Percentiles rank a stretch among this genome's conserved stretches.
Conservation (phyloP, 345 rosid genomes). For the Draba incana region DNA sequence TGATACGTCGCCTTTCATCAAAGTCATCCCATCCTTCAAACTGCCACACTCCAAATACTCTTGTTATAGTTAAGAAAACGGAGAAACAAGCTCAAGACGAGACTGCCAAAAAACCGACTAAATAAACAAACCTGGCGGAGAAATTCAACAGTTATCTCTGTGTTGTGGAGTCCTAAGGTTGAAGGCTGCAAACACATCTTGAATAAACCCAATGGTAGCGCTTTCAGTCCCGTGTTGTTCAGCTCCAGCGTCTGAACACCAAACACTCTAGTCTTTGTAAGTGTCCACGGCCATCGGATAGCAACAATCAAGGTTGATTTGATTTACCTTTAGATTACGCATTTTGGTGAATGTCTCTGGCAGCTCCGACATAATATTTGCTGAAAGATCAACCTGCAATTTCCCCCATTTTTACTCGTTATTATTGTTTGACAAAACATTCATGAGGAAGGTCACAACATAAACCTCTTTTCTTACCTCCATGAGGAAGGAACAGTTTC, state of each 20-base stretch:
- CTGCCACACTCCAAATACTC: constrained; percentile 38
- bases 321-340: constrained; percentile 65
- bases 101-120: background rate
- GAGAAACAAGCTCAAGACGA: background rate
- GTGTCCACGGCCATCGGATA: background rate
- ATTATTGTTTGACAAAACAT: background rate
- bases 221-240: constrained; percentile 68
- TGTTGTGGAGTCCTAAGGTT: constrained; percentile 83
- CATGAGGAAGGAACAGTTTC: constrained; percentile 61
- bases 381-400: constrained; percentile 85
- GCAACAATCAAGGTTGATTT: background rate
- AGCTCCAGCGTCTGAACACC: constrained; percentile 64
- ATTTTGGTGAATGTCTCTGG: constrained; percentile 68
- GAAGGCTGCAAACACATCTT: constrained; percentile 69
- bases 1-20: constrained; percentile 67
- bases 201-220: constrained; percentile 63
- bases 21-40: constrained; percentile 82
- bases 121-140: constrained; percentile 68
- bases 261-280: background rate
- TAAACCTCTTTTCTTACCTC: constrained; percentile 52
- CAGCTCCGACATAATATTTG: constrained; percentile 67
- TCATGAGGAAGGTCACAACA: background rate
- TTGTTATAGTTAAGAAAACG: background rate
- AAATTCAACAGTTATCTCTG: constrained; percentile 75
- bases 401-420: background rate